Evolutionary conservation across 306 rosid genomes (phyloP), one percentile per base, ranked within the genome.

Genomic region (Citrullus mucosospermus): DNA sequence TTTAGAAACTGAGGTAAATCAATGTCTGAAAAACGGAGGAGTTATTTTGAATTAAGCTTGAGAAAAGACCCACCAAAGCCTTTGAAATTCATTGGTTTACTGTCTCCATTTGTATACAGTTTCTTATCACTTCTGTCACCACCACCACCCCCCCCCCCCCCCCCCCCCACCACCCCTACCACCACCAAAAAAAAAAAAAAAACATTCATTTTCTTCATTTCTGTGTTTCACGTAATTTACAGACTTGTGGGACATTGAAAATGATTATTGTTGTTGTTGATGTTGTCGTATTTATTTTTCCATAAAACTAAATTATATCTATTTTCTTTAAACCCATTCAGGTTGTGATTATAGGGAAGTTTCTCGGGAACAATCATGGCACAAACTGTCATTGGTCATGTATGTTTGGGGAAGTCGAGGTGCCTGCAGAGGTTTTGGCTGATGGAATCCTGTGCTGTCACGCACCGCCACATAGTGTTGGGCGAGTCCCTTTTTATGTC

Each of bases 331-430:
- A 76, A 70, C 61, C 36, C 51, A 70, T 79, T 44, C 95, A 93
- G 98, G 96, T 93, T 81, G 80, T 88, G 82, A 84, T 91, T 83
- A 82, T 85, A 81, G 98, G 98, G 65, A 80, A 84, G 59, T 89
- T 91, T 87, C 84, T 93, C 79, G 88, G 82, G 81, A 83, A 79
- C 82, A 86, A 71, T 73, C 82, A 80, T 41, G 83, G 81, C 59
- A 81, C 77, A 77, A 80, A 84, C 60, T 82, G 78, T 61, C 79
- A 85, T 39, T 93, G 98, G 98, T 93, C 96, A 15, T 91, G 98
- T 78, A 93, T 93, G 98, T 93, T 91, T 76, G 98, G 98, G 80
- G 98, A 93, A 86, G 89, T 91, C 65, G 98, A 93, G 89, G 98
- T 91, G 83, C 88, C 92, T 55, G 96, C 95, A 34, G 90, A 86